Evolutionary conservation across 306 rosid species (phyloP), one percentile per base, ranked within the genome.

Genomic region (Rosa lucieae): DNA sequence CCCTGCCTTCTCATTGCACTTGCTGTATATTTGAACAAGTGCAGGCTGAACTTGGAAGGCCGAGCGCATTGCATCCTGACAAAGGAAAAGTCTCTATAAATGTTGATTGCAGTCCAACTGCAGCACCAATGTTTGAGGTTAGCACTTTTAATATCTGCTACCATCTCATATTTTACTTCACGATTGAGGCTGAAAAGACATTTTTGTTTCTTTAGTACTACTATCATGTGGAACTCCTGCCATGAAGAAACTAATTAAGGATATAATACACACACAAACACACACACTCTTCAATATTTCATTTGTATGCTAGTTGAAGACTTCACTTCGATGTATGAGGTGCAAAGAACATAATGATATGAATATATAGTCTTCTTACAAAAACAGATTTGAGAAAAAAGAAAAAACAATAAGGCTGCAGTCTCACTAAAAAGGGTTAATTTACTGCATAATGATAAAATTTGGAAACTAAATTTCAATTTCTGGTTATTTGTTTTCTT

Each of bases 41-140:
- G 84, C 89, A 92, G 99, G 99, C 93, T 75, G 97, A 92, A 87
- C 94, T 94, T 82, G 97, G 99, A 83, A 92, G 80, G 85, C 99
- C 97, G 2, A 87, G 81, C 83, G 52, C 76, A 3, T 14, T 82
- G 81, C 97, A 89, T 62, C 92, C 97, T 47, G 84, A 88, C 84
- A 91, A 88, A 85, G 97, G 97, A 78, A 92, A 86, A 83, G 93
- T 92, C 73, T 67, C 17, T 47, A 47, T 76, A 46, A 46, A 62
- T 46, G 72, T 61, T 8, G 79, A 76, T 46, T 76, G 71, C 71
- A 67, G 71, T 76, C 79, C 79, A 6, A 76, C 72, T 4, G 79
- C 72, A 1, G 47, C 71, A 46, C 79, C 79, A 44, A 61, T 62
- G 58, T 76, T 76, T 76, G 71, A 67, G 71, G 71, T 76, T 44